Evolutionary conservation across 441 rosid species (phyloP).

Genomic region (Euphorbia celastroides): DNA sequence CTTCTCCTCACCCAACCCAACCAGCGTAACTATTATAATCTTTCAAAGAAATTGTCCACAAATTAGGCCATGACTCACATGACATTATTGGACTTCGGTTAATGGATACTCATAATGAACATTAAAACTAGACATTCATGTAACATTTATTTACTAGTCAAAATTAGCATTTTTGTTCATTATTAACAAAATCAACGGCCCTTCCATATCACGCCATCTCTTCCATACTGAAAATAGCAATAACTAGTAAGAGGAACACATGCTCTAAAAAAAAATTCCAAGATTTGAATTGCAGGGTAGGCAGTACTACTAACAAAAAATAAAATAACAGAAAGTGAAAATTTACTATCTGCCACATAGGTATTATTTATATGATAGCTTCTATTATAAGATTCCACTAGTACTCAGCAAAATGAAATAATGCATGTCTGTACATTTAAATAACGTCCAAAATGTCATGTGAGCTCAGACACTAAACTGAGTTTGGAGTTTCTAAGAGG

Average conservation of each 20-base stretch:
- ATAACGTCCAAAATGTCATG: constrained; percentile 24
- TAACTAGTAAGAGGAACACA: neutral
- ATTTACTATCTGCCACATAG: neutral
- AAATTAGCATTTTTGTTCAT: constrained; percentile 1
- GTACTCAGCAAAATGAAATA: constrained; percentile 18
- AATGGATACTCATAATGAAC: neutral
- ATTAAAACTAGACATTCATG: constrained; percentile 8
- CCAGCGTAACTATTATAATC: neutral
- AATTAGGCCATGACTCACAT: constrained; percentile 9
- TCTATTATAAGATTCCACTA: constrained; percentile 16
- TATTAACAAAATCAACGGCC: neutral
- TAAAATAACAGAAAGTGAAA: neutral
- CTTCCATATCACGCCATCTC: neutral
- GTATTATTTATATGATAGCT: constrained; percentile 9
- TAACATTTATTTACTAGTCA: neutral
- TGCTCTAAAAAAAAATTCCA: neutral
- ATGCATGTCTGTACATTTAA: constrained; percentile 44
- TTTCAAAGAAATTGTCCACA: neutral
- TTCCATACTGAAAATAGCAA: neutral
- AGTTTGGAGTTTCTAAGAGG: constrained; percentile 42
- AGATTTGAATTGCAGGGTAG: too few relatives aligned
- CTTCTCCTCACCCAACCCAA: neutral
- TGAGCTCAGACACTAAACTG: constrained; percentile 27
- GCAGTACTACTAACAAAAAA: constrained; percentile 8
- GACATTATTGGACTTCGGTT: neutral